Conservation (phyloP, 1,139 yeast genomes). For the Scheffersomyces illinoinensis region DNA sequence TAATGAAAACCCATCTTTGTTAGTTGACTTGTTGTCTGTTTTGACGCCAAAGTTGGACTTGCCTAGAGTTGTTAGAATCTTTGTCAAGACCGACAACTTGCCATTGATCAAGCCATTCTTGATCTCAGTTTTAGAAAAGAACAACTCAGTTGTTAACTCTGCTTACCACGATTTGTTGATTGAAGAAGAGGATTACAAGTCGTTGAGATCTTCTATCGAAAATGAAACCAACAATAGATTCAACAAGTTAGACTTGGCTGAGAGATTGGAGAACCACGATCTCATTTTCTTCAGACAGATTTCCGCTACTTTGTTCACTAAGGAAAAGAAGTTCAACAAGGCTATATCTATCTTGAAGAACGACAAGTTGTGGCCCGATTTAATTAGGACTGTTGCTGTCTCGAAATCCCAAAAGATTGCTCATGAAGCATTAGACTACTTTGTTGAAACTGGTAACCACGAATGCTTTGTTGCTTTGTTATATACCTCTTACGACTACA, state of each 20-base stretch:
- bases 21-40: slow-evolving; percentile 82
- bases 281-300: slow-evolving; percentile 92
- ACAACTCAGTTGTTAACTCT: slow-evolving; percentile 85
- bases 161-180: slow-evolving; percentile 95
- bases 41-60: slow-evolving; percentile 91
- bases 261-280: slow-evolving; percentile 88
- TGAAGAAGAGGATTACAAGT: slow-evolving; percentile 95
- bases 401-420: slow-evolving; percentile 81
- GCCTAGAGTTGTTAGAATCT: slow-evolving; percentile 92
- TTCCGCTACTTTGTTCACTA: slow-evolving; percentile 90
- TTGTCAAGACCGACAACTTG: slow-evolving; percentile 91
- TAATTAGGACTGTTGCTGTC: slow-evolving; percentile 87
- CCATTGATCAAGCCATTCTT: slow-evolving; percentile 95
- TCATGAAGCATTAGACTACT: slow-evolving; percentile 84
- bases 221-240: slow-evolving; percentile 77
- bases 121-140: slow-evolving; percentile 87
- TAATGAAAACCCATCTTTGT: slow-evolving; percentile 86
- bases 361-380: slow-evolving; percentile 93
- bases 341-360: slow-evolving; percentile 85
- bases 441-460: slow-evolving; percentile 95
- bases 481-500: slow-evolving; percentile 79
- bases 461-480: slow-evolving; percentile 93
- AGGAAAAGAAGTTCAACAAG: slow-evolving; percentile 91
- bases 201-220: slow-evolving; percentile 84
- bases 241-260: slow-evolving; percentile 90